Evolutionary conservation across 768 basidiomycete genomes (phyloP).

Genomic region (Fomitopsis pulvina): DNA sequence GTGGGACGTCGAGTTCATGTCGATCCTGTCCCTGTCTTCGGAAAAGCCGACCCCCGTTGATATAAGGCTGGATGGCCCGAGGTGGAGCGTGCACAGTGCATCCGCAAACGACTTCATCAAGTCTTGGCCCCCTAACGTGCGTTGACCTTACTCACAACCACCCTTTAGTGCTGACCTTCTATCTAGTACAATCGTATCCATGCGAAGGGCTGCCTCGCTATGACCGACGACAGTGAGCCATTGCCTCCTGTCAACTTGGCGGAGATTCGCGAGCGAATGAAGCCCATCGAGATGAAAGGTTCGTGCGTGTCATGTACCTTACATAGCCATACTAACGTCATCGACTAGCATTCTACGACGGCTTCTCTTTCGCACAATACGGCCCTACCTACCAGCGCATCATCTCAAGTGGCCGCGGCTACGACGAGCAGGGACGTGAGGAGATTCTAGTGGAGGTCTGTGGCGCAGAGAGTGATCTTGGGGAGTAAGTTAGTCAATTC

Average conservation of each 20-base stretch:
- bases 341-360: constrained; percentile 21
- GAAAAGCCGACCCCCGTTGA: constrained; percentile 16
- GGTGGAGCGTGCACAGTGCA: constrained; percentile 24
- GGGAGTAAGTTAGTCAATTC: neutral
- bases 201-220: constrained; percentile 6
- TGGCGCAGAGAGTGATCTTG: neutral
- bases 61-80: constrained; percentile 14
- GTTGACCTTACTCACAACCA: neutral
- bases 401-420: constrained; percentile 6
- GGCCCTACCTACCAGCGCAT: constrained; percentile 27
- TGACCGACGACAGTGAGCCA: neutral
- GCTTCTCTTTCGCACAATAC: constrained; percentile 24
- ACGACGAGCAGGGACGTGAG: neutral
- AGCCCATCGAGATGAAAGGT: constrained; percentile 8
- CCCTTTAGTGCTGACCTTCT: neutral
- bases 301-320: neutral
- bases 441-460: constrained; percentile 3
- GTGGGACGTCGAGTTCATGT: constrained; percentile 21
- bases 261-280: neutral
- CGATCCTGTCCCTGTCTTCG: constrained; percentile 20
- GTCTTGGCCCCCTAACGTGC: constrained; percentile 4
- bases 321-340: no score
- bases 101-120: constrained; percentile 6
- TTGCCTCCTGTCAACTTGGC: neutral
- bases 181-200: constrained; percentile 7